A percentile compares a stretch with the other conserved stretches of the same genome.
Conservation (phyloP, 129 eudicot genomes). For the Solidago caesia region DNA sequence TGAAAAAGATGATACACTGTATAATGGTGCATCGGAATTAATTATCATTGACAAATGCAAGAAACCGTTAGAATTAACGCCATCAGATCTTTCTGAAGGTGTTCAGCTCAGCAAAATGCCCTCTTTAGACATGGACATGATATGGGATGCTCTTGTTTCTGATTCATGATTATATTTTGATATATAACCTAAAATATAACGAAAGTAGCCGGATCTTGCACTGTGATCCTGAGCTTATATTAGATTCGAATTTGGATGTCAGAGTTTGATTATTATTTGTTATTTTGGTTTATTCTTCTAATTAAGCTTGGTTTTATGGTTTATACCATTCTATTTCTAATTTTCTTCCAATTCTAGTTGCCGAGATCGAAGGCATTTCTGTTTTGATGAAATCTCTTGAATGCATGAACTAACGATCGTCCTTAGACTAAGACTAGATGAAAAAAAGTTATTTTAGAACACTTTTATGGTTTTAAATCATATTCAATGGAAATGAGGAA, state of each 20-base stretch:
- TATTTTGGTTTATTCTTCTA: constrained; percentile 14
- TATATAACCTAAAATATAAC: not conserved
- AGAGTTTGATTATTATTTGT: not conserved
- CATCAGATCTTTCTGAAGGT: constrained; percentile 33
- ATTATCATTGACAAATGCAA: constrained; percentile 20
- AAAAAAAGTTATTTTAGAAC: no score
- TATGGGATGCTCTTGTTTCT: constrained; percentile 72
- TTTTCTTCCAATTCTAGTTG: not conserved
- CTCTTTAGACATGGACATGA: constrained; percentile 80
- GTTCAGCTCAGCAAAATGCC: constrained; percentile 86
- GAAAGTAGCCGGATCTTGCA: constrained; percentile 26
- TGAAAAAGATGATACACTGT: not conserved
- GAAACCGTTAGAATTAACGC: constrained; percentile 25
- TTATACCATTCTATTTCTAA: not conserved
- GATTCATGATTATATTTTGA: constrained; percentile 32
- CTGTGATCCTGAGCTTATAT: constrained; percentile 24
- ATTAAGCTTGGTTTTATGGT: not conserved
- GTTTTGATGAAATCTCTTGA: not conserved
- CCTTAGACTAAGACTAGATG: no score
- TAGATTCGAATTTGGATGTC: constrained; percentile 13
- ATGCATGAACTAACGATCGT: not conserved
- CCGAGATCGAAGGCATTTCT: not conserved
- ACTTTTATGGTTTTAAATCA: no score
- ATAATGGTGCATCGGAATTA: not conserved
- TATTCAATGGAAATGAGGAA: no score